phyloP scores from a whole-genome alignment of 2,329 filamentous ascomycete species.

The Penicillium paneum region DNA sequence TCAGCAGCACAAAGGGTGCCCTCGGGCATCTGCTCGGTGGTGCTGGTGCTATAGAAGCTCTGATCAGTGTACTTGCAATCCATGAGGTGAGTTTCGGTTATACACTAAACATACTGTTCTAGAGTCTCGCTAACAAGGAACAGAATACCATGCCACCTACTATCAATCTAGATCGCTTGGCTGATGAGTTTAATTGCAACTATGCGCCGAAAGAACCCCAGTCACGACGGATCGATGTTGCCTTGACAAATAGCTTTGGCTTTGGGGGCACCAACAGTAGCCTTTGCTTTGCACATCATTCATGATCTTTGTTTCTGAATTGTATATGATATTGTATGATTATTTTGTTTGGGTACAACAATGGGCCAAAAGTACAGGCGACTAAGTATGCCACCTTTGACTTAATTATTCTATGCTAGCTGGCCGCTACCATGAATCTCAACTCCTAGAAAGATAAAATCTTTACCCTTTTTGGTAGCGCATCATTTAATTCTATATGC shows the following conservation, averaged over 20 bases:
- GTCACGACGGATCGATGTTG: conserved; percentile 66
- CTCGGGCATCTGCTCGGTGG: conserved; percentile 89
- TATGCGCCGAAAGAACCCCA: conserved; percentile 75
- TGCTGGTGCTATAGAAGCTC: conserved; percentile 82
- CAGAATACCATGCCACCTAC: conserved; percentile 82
- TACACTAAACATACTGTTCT: not conserved
- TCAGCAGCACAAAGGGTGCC: conserved; percentile 93
- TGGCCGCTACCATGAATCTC: too few species aligned
- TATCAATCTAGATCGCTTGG: conserved; percentile 69
- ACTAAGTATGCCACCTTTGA: too few species aligned
- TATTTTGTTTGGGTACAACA: conserved; percentile 1
- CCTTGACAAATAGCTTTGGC: conserved; percentile 92
- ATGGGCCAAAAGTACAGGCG: not conserved
- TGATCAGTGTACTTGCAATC: conserved; percentile 79
- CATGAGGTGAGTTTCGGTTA: conserved; percentile 59
- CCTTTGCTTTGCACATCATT: conserved; percentile 62
- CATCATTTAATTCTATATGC: too few species aligned
- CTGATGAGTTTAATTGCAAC: conserved; percentile 72
- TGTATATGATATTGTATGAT: conserved; percentile 4
- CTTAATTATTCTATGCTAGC: too few species aligned
- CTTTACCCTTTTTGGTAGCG: too few species aligned
- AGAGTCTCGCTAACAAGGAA: not conserved
- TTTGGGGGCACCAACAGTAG: conserved; percentile 96
- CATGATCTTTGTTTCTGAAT: conserved; percentile 6
- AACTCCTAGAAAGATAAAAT: too few species aligned